These are phyloP conservation scores for Tolypocladium cylindrosporum DNA, from an alignment of 2,329 filamentous ascomycete species.

Conservation along the genomic window DNA sequence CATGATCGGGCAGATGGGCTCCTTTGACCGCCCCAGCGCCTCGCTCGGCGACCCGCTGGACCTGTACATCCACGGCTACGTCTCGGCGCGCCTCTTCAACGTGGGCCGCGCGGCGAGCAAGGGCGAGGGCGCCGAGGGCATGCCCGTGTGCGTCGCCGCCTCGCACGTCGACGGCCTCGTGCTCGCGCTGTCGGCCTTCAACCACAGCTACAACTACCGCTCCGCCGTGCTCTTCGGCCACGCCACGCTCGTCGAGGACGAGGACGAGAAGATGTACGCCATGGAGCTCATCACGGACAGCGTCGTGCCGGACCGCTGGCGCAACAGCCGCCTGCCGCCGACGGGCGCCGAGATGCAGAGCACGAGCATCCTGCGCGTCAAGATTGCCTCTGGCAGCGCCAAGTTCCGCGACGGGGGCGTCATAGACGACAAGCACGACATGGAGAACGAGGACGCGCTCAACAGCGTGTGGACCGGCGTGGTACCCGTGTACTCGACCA, in stretches of 20 bases:
- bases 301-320: slow-evolving; percentile 61
- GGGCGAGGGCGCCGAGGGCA: slow-evolving; percentile 37
- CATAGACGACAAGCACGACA: slow-evolving; percentile 40
- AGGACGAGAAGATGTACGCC: slow-evolving; percentile 64
- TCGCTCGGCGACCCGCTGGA: slow-evolving; percentile 56
- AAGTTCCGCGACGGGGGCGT: slow-evolving; percentile 62
- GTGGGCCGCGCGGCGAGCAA: slow-evolving; percentile 27
- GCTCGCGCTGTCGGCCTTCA: slow-evolving; percentile 68
- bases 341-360: slow-evolving; percentile 63
- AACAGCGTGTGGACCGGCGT: slow-evolving; percentile 44
- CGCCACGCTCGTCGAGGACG: slow-evolving; percentile 55
- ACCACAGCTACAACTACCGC: slow-evolving; percentile 81
- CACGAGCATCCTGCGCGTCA: slow-evolving; percentile 62
- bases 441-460: slow-evolving; percentile 30
- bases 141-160: slow-evolving; percentile 64
- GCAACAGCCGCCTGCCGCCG: slow-evolving; percentile 58
- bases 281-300: slow-evolving; percentile 70
- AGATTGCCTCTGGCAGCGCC: slow-evolving; percentile 60
- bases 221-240: slow-evolving; percentile 70
- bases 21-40: slow-evolving; percentile 53
- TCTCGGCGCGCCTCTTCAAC: slow-evolving; percentile 68
- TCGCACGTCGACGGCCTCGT: slow-evolving; percentile 72
- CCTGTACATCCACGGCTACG: slow-evolving; percentile 77
- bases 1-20: slow-evolving; percentile 79
- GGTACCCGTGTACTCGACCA: slow-evolving; percentile 50